phyloP scores from a whole-genome alignment of 257 asterid species.

The Plantago major region DNA sequence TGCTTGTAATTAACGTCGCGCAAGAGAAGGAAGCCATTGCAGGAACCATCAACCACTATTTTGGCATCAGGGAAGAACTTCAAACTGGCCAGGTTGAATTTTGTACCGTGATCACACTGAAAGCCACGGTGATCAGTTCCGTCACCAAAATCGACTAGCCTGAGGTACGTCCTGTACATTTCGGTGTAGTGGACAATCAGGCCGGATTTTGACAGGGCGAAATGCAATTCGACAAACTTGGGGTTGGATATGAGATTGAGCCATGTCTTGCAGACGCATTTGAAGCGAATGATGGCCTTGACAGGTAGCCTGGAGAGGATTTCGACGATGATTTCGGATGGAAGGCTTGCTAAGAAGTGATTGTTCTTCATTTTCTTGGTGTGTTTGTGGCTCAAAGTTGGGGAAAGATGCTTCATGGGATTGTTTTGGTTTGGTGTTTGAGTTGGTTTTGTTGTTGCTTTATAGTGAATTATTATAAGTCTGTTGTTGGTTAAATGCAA shows the following conservation, averaged over 20 bases:
- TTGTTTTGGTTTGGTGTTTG: no score
- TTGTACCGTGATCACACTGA: constrained; percentile 10
- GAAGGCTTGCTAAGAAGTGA: constrained; percentile 15
- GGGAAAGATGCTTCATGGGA: neutral
- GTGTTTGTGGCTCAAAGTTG: neutral
- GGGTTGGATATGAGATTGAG: constrained; percentile 27
- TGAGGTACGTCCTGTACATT: constrained; percentile 18
- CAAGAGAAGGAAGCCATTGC: constrained; percentile 33
- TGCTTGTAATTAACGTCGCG: constrained; percentile 23
- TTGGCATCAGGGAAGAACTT: constrained; percentile 20
- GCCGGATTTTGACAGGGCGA: constrained; percentile 24
- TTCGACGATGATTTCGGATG: constrained; percentile 28
- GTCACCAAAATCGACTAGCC: constrained; percentile 27
- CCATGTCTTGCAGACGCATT: constrained; percentile 36
- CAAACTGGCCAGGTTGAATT: constrained; percentile 17
- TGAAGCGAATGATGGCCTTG: constrained; percentile 20
- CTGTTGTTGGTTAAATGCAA: no score
- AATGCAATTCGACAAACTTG: constrained; percentile 25
- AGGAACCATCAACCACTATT: constrained; percentile 33
- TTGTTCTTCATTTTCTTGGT: constrained; percentile 8
- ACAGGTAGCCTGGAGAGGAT: constrained; percentile 40
- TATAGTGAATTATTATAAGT: no score
- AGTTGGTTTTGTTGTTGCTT: no score
- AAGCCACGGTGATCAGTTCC: neutral
- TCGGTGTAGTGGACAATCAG: constrained; percentile 31